phyloP scores from a whole-genome alignment of 352 stramenopile genomes.

The Phytophthora macrochlamydospora region DNA sequence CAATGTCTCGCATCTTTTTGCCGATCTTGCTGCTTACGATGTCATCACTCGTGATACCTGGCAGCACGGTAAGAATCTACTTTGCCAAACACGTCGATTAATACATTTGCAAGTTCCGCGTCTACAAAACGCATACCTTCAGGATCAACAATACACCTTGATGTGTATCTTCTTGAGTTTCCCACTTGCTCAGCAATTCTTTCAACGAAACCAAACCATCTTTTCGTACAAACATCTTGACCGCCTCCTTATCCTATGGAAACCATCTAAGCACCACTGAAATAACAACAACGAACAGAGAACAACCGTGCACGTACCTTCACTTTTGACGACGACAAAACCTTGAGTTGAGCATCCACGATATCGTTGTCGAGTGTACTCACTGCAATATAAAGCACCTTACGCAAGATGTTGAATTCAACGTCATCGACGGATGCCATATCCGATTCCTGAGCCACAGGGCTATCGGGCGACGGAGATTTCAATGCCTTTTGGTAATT shows the following conservation, averaged over 20 bases:
- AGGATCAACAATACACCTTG: conserved; percentile 61
- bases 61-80: conserved; percentile 63
- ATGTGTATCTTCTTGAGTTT: conserved; percentile 49
- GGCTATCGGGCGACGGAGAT: conserved; percentile 13
- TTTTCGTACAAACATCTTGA: conserved; percentile 55
- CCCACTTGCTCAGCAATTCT: conserved; percentile 55
- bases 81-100: neutral
- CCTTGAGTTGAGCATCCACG: conserved; percentile 40
- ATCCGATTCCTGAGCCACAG: conserved; percentile 23
- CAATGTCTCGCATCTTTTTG: conserved; percentile 47
- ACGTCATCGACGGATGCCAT: conserved; percentile 26
- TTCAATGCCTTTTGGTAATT: conserved; percentile 7
- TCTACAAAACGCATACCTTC: conserved; percentile 42
- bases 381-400: conserved; percentile 59
- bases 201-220: conserved; percentile 52
- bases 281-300: neutral
- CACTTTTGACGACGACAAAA: conserved; percentile 36
- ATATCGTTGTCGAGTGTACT: conserved; percentile 39
- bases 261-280: conserved; percentile 3
- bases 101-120: neutral
- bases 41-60: conserved; percentile 48
- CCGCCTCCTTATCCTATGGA: conserved; percentile 50
- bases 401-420: conserved; percentile 62
- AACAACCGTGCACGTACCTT: conserved; percentile 37
- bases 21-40: conserved; percentile 61